Percentiles rank a stretch among this genome's conserved stretches.
These are phyloP conservation scores for Diphasiastrum complanatum DNA, from an alignment of 83 land plant species.

Conservation along the genomic window DNA sequence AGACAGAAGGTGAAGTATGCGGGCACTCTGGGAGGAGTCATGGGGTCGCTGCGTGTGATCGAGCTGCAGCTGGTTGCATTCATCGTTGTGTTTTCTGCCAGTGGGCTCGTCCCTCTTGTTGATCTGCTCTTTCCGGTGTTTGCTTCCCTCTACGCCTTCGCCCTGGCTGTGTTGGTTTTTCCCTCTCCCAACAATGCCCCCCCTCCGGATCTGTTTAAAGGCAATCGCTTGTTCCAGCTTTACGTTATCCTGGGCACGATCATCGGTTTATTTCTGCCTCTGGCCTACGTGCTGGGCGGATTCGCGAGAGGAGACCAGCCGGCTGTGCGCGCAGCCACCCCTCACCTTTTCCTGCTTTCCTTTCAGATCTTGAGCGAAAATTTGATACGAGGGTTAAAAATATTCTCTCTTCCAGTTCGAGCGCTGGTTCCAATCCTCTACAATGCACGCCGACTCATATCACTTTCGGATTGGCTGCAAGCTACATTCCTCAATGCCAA, in stretches of 20 bases:
- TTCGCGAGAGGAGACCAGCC: slow-evolving; percentile 13
- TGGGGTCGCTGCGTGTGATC: slow-evolving; percentile 13
- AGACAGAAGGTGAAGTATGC: neutral
- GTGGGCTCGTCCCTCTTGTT: slow-evolving; percentile 7
- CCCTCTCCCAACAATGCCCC: neutral
- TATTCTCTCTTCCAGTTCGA: slow-evolving; percentile 8
- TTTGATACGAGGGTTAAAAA: neutral
- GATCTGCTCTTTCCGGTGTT: slow-evolving; percentile 10
- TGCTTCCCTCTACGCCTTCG: slow-evolving; percentile 9
- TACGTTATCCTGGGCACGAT: slow-evolving; percentile 11
- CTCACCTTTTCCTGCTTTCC: slow-evolving; percentile 10
- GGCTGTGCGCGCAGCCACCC: slow-evolving; percentile 11
- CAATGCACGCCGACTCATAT: neutral
- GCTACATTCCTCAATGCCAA: neutral
- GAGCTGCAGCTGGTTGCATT: slow-evolving; percentile 18
- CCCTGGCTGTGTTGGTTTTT: neutral
- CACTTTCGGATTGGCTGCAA: slow-evolving; percentile 2
- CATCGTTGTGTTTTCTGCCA: slow-evolving; percentile 9
- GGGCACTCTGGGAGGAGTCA: slow-evolving; percentile 12
- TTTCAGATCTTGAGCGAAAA: slow-evolving; percentile 13
- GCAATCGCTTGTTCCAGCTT: slow-evolving; percentile 16
- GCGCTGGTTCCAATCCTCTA: slow-evolving; percentile 7
- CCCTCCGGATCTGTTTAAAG: slow-evolving; percentile 4
- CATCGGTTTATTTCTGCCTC: slow-evolving; percentile 8
- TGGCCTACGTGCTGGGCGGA: slow-evolving; percentile 13